phyloP scores from a whole-genome alignment of 352 stramenopile genomes.

The Phytophthora sp. region DNA sequence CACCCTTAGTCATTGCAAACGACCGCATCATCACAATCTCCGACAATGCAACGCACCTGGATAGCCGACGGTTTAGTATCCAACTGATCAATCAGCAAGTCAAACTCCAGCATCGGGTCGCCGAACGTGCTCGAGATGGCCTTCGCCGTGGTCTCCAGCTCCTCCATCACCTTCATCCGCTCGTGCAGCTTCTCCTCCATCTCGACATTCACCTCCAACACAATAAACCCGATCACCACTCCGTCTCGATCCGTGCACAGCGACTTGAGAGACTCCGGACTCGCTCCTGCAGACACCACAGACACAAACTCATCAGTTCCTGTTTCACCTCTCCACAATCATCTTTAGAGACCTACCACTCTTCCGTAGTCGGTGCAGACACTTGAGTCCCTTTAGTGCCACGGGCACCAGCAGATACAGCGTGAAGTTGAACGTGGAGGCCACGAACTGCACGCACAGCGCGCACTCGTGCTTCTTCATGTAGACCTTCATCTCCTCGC shows the following conservation, averaged over 20 bases:
- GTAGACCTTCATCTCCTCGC: constrained; percentile 87
- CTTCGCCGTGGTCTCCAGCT: constrained; percentile 76
- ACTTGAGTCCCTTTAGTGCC: constrained; percentile 71
- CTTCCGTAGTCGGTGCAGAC: constrained; percentile 81
- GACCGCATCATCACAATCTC: background rate
- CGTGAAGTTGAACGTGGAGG: constrained; percentile 86
- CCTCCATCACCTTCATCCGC: constrained; percentile 81
- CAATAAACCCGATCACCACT: constrained; percentile 88
- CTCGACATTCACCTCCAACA: constrained; percentile 87
- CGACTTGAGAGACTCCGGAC: constrained; percentile 82
- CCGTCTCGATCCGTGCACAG: constrained; percentile 84
- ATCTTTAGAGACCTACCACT: constrained; percentile 51
- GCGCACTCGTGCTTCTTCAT: constrained; percentile 89
- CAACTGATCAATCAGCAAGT: constrained; percentile 84
- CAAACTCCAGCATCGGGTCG: constrained; percentile 88
- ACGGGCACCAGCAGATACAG: constrained; percentile 80
- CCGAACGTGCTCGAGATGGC: constrained; percentile 79
- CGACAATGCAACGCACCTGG: constrained; percentile 52
- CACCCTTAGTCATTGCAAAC: constrained; percentile 19
- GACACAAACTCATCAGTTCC: background rate
- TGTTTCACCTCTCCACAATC: background rate
- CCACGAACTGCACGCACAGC: constrained; percentile 83
- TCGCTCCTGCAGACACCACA: constrained; percentile 57
- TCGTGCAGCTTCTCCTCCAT: constrained; percentile 81
- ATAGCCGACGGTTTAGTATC: constrained; percentile 87